These are phyloP conservation scores for Pseudogymnoascus sp. DNA, from an alignment of 2,329 filamentous ascomycete species.

Conservation along the genomic window DNA sequence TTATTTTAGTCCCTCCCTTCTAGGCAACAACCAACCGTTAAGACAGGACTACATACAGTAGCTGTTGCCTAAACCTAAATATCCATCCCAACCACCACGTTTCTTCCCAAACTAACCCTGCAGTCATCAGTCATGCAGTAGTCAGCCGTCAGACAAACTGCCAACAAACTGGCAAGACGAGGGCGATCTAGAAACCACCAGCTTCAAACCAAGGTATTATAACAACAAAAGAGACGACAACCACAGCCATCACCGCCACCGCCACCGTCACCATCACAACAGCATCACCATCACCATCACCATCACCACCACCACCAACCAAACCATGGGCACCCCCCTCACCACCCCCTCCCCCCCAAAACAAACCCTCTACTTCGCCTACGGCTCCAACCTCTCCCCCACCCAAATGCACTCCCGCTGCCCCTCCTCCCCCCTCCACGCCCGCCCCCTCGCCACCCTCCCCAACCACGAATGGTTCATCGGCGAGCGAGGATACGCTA, in stretches of 20 bases:
- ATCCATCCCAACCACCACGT: background rate
- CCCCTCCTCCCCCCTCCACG: conserved; percentile 38
- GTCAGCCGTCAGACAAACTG: background rate
- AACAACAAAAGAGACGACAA: background rate
- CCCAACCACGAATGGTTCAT: conserved; percentile 55
- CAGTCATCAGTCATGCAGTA: background rate
- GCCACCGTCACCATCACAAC: background rate
- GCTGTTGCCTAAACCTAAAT: background rate
- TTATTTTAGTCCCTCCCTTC: background rate
- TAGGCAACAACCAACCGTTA: background rate
- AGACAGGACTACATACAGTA: background rate
- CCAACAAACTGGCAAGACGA: background rate
- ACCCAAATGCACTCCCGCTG: conserved; percentile 58
- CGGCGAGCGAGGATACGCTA: conserved; percentile 59
- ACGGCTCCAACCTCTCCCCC: conserved; percentile 61
- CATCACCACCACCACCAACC: background rate
- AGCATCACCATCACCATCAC: background rate
- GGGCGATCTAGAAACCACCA: background rate
- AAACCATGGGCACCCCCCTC: background rate
- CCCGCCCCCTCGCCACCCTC: conserved; percentile 46
- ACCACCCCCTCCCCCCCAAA: background rate
- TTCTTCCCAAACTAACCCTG: background rate
- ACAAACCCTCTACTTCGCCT: conserved; percentile 54
- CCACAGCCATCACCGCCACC: background rate
- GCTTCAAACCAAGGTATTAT: background rate